Base-by-base conservation (phyloP, 768 basidiomycete species). In the Zangia roseola region DNA sequence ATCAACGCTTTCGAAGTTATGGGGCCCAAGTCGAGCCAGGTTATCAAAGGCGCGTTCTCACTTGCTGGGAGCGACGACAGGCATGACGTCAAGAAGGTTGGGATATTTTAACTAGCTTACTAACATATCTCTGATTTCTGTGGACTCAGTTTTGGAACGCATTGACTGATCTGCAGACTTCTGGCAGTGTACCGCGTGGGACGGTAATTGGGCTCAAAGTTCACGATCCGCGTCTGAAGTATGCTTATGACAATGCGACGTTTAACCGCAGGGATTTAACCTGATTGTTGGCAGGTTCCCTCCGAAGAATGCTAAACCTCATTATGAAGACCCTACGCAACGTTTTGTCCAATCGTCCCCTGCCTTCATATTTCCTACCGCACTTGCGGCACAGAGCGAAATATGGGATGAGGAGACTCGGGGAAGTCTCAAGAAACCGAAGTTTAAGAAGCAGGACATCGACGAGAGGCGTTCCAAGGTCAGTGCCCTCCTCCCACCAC, bases 141-240 rank as follows among this genome's bases (percentile, higher is more conserved):
- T 10, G n/a, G 10, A 35, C 6, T 24, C 10, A 67, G 66, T 65
- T 67, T 43, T 94, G 91, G 88, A 68, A 72, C 13, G 72, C 74
- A 0, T 69, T 95, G 37, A 69, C 69, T 0, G 70, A 81, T 52
- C 57, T 91, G 6, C 84, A 84, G 50, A 79, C 82, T 14, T 70
- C 91, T 16, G 84, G 75, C 0, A 82, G 81, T 9, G 60, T 93
- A 5, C 83, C 91, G 7, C 74, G 83, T 35, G 88, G 85, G 3
- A 88, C 88, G 77, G 69, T 91, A 0, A 72, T 92, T 17, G 92
- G 92, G 0, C 78, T 92, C 50, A 84, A 76, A 34, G 88, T 92
- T 0, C 70, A 87, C 33, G 95, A 99, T 65, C 95, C 95, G 12
- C 78, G 95, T 40, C 71, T 98, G 12, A 87, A 76, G 94, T 94